Base-by-base conservation (phyloP, 148 eudicot species). In the Nyssa sinensis region DNA sequence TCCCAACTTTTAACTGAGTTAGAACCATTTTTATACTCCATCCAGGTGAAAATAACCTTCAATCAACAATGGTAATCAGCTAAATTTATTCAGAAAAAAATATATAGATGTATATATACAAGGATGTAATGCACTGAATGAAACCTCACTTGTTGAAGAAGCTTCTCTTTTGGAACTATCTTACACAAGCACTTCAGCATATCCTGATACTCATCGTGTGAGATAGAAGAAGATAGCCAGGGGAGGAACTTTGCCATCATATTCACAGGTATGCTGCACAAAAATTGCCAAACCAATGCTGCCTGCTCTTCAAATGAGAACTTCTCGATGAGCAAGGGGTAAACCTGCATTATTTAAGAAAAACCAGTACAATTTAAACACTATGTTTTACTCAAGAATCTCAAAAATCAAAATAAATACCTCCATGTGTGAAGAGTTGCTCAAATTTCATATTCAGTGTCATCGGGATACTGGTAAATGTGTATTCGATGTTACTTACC, bases 231-330 rank as follows among this genome's bases (percentile, higher is more conserved):
- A 49, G 91, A 86, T 75, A 91, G 90, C 96, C 96, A 91, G 51
- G 96, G 96, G 61, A 91, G 89, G 78, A 91, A 91, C 75, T 91
- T 93, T 61, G 85, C 90, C 96, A 91, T 87, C 96, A 91, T 91
- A 84, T 89, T 86, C 59, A 89, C 91, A 66, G 96, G 96, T 78
- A 91, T 91, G 78, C 93, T 89, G 84, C 96, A 91, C 79, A 91
- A 83, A 76, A 91, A 91, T 63, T 85, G 89, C 96, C 96, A 91
- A 4, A 88, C 96, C 67, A 91, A 74, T 60, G 91, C 87, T 72
- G 93, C 93, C 65, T 89, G 96, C 87, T 91, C 96, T 84, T 91
- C 91, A 58, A 87, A 91, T 59, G 93, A 89, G 71, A 86, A 90
- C 75, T 88, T 89, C 58, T 87, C 95, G 66, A 84, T 83, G 58